Evolutionary conservation across 148 eudicot genomes (phyloP), one percentile per base, ranked within the genome.

Genomic region (Chenopodium berlandieri): DNA sequence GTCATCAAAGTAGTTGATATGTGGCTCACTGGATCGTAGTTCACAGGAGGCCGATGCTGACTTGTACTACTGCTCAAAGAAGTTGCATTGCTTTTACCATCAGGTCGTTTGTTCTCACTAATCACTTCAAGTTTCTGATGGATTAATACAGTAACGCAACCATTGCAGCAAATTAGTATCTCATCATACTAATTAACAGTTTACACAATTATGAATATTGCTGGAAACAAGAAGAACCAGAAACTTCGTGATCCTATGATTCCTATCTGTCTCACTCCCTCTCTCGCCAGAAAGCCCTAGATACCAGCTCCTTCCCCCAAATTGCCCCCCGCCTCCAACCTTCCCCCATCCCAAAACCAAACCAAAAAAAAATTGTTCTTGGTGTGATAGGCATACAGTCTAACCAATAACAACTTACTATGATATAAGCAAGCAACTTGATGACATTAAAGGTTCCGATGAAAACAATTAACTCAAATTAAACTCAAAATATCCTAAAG

Each of bases 21-120:
- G 50, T 86, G 87, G 84, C 83, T 83, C 75, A 89, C 54, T 66
- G 85, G 82, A 83, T 90, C 90, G 79, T 86, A 90, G 9, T 85
- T 85, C 71, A 82, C 85, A 31, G 82, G 54, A 78, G 88, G 82
- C 22, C 84, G 84, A 78, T 86, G 81, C 78, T 85, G 82, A 68
- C 81, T 81, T 0, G 60, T 75, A 44, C 80, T 34, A 79, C 74
- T 76, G n/a, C 76, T 78, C 75, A 64, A 75, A 72, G 40, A 63
- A 47, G 79, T 50, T 2, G 80, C 8, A 68, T 90, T 9, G 63
- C 82, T 77, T 69, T 62, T 86, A 25, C 64, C 72, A 50, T 25
- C 74, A 32, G 81, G 34, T 69, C 64, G 88, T 77, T 72, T 83
- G 58, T 84, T 87, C 78, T 86, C 83, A 4, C 67, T 80, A 52